Conservation (phyloP, 306 rosid genomes). For the Cyclanthera cordifolia region DNA sequence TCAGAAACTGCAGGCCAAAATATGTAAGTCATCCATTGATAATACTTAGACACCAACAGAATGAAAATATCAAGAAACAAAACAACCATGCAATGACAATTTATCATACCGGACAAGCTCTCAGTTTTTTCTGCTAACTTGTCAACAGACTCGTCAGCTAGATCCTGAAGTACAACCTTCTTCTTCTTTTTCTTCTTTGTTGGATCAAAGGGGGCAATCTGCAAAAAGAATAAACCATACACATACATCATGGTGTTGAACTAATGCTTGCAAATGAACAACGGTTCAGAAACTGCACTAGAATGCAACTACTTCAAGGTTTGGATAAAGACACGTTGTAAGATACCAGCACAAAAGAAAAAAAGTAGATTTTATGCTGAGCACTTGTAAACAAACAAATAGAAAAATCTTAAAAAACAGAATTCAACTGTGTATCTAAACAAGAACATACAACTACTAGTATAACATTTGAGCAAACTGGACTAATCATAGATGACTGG, state of each 20-base stretch:
- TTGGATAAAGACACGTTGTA: background rate
- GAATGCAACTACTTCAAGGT: background rate
- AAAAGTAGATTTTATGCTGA: background rate
- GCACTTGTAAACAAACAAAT: background rate
- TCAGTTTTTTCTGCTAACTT: slow-evolving; percentile 76
- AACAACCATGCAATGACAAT: background rate
- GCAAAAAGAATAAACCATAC: slow-evolving; percentile 15
- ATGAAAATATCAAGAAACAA: background rate
- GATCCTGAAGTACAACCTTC: slow-evolving; percentile 45
- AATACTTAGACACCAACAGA: background rate
- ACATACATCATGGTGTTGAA: background rate
- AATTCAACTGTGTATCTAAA: background rate
- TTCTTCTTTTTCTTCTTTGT: slow-evolving; percentile 88
- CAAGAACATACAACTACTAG: background rate
- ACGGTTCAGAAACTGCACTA: background rate
- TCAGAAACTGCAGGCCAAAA: slow-evolving; percentile 60
- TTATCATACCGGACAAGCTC: slow-evolving; percentile 45
- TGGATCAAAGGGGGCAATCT: slow-evolving; percentile 93
- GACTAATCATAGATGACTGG: background rate
- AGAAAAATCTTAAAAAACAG: background rate
- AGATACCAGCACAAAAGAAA: background rate
- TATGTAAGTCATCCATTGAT: background rate
- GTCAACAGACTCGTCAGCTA: slow-evolving; percentile 64
- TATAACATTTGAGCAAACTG: background rate
- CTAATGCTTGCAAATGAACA: background rate